Evolutionary conservation across 345 rosid genomes (phyloP).

Genomic region (Citrus medica): DNA sequence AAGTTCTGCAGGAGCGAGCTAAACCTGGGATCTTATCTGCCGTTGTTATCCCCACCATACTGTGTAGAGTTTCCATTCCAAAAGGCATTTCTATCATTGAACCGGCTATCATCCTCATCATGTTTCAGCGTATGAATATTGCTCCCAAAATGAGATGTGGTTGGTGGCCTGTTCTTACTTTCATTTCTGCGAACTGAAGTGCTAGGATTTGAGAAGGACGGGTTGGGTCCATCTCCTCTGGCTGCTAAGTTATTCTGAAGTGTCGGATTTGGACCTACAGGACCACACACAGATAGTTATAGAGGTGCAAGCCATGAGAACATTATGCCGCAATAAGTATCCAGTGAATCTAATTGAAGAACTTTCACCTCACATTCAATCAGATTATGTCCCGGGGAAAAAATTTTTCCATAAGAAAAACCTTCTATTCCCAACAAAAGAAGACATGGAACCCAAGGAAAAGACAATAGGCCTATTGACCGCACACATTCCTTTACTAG

Average conservation of each 20-base stretch:
- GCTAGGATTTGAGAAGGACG: slow-evolving; percentile 18
- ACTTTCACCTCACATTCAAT: neutral
- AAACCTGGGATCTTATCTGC: slow-evolving; percentile 18
- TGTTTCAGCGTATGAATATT: slow-evolving; percentile 77
- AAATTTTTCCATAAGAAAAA: neutral
- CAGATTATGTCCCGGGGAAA: neutral
- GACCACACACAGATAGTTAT: neutral
- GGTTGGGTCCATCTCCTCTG: slow-evolving; percentile 19
- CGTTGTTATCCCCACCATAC: slow-evolving; percentile 56
- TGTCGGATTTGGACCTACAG: slow-evolving; percentile 50
- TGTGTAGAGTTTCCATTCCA: slow-evolving; percentile 96
- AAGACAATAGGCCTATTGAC: neutral
- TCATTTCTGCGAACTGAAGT: slow-evolving; percentile 33
- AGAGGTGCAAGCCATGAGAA: neutral
- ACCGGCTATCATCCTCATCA: slow-evolving; percentile 61
- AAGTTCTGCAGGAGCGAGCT: neutral
- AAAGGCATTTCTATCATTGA: slow-evolving; percentile 59
- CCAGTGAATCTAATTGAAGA: neutral
- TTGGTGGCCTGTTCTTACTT: slow-evolving; percentile 35
- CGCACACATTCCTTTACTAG: no score
- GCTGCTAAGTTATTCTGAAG: slow-evolving; percentile 30
- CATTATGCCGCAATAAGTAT: neutral
- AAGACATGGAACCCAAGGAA: neutral
- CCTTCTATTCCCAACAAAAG: neutral
- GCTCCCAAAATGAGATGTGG: slow-evolving; percentile 53